Base-by-base conservation (phyloP, 148 eudicot genomes). In the Heliosperma pusillum region DNA sequence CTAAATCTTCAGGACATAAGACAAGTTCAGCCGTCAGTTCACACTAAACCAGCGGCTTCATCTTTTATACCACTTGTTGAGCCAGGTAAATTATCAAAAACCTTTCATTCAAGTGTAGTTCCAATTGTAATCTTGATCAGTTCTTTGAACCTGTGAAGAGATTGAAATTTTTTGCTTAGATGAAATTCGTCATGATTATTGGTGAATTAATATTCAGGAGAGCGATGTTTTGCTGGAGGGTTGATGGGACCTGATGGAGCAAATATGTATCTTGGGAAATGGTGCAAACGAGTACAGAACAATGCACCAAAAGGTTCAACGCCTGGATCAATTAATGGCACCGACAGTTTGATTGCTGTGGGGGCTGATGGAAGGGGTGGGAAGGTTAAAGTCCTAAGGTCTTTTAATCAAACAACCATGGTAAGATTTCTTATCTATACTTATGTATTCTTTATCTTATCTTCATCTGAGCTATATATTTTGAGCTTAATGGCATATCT, bases 311-410 rank as follows among this genome's bases (percentile, higher is more conserved):
- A 25, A 33, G 63, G 69, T 4, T n/a, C 62, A n/a, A 58, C 7
- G 62, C 62, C 21, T n/a, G 62, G 69, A 52, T 67, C 80, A 47
- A 70, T 52, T 70, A 63, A 80, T 75, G 78, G 20, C 56, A 12
- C 83, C 60, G 86, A 84, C 60, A 75, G 84, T 76, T 80, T 95
- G 78, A 91, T 95, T 67, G 80, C 93, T 67, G 88, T 82, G 56
- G 97, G 99, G 67, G 92, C 97, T 70, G 97, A 95, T 78, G 99
- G 97, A 40, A 88, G 92, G 80, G 99, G 99, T 66, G 99, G 99
- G 13, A 80, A 76, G 79, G 81, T 92, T 50, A 95, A 95, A 83
- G 90, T 92, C 70, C 82, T 93, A 64, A 87, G 87, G 82, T 82
- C 90, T 55, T 68, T 79, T 20, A 79, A 71, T 84, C 87, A 83